Evolutionary conservation across 768 basidiomycete species (phyloP).

Genomic region (Boletus pseudopeckii): DNA sequence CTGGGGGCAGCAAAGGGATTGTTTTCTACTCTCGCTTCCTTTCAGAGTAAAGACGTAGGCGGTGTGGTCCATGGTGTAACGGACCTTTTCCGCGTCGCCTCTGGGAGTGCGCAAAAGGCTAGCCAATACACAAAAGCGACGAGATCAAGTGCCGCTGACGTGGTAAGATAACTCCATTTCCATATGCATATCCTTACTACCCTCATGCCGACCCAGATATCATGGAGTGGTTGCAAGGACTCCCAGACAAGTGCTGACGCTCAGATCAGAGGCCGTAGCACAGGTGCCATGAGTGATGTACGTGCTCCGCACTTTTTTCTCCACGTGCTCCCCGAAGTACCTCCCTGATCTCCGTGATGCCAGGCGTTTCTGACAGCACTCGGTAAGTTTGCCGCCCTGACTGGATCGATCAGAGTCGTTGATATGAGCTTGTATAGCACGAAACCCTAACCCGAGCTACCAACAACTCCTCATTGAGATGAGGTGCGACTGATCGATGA

Average conservation of each 20-base stretch:
- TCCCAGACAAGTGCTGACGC: slow-evolving; percentile 81
- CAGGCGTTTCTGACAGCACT: slow-evolving; percentile 60
- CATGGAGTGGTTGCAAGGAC: slow-evolving; percentile 82
- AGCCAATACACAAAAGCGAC: slow-evolving; percentile 56
- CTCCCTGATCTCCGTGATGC: background rate
- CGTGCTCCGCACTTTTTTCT: slow-evolving; percentile 21
- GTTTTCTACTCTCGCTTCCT: slow-evolving; percentile 72
- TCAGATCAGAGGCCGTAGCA: slow-evolving; percentile 58
- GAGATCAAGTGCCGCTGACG: slow-evolving; percentile 81
- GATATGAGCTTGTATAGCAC: slow-evolving; percentile 26
- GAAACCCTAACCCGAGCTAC: slow-evolving; percentile 50
- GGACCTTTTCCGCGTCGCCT: slow-evolving; percentile 70
- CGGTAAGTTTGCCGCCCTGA: slow-evolving; percentile 31
- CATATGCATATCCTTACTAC: background rate
- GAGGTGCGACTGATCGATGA: slow-evolving; percentile 40
- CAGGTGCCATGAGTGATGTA: slow-evolving; percentile 80
- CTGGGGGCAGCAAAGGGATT: slow-evolving; percentile 86
- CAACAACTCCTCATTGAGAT: slow-evolving; percentile 44
- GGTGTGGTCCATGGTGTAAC: slow-evolving; percentile 74
- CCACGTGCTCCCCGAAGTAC: background rate
- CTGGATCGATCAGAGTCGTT: background rate
- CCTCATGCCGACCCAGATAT: slow-evolving; percentile 46
- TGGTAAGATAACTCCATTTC: slow-evolving; percentile 45
- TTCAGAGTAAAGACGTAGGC: slow-evolving; percentile 74
- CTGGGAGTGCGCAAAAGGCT: slow-evolving; percentile 63